phyloP scores from a whole-genome alignment of 495 filamentous ascomycete genomes.

The Talaromyces nanjingensis region DNA sequence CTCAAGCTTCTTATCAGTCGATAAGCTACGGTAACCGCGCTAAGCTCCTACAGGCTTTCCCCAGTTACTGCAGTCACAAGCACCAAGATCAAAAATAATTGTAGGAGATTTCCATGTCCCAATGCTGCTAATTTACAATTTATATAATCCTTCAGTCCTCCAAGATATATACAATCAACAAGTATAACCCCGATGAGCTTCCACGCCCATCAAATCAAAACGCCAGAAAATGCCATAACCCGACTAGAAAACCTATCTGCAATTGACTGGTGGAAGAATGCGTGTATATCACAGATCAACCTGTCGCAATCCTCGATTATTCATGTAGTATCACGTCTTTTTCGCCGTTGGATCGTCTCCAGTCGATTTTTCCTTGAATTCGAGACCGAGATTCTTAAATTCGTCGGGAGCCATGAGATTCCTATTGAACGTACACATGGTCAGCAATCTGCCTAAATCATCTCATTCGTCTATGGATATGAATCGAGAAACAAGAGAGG shows the following conservation, averaged over 20 bases:
- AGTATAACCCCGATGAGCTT: neutral
- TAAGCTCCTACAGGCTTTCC: neutral
- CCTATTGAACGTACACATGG: conserved; percentile 31
- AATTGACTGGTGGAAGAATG: neutral
- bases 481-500: neutral
- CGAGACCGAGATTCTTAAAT: conserved; percentile 85
- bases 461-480: too few relatives aligned
- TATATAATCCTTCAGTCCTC: neutral
- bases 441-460: neutral
- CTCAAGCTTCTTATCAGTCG: neutral
- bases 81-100: neutral
- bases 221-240: conserved; percentile 1
- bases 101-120: neutral
- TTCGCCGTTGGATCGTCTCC: neutral
- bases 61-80: neutral
- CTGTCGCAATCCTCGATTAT: neutral
- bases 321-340: conserved; percentile 7
- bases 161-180: neutral
- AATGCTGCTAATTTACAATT: neutral
- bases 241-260: neutral
- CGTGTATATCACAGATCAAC: neutral
- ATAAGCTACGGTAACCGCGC: neutral
- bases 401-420: conserved; percentile 95
- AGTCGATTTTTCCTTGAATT: conserved; percentile 39
- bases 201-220: conserved; percentile 1